Base-by-base conservation (phyloP, 2,329 filamentous ascomycete genomes). In the Calonectria crousiana region DNA sequence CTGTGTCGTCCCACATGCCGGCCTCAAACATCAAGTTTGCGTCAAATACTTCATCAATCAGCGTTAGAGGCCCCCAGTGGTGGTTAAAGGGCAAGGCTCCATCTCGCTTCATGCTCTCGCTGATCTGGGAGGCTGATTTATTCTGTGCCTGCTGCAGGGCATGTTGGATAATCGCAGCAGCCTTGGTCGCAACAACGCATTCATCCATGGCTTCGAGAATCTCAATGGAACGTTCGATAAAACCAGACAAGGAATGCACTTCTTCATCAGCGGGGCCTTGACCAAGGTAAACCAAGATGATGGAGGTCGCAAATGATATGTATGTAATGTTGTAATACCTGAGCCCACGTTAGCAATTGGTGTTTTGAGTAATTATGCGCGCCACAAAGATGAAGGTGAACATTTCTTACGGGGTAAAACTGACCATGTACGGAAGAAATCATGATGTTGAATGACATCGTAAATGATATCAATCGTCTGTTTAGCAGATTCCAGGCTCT, bases 251-350 rank as follows among this genome's bases (percentile, higher is more conserved):
- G 18, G 34, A 38, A 10, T 74, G 67, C 8, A 73, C 67, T 30
- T 73, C 67, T 20, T 56, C 60, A 16, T 71, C 60, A 2, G 60
- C 18, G 3, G 71, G 67, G 6, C 67, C 67, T 41, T 73, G 71
- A 14, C 49, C 58, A 20, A 73, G 67, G 18, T 73, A 70, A 1
- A 73, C 67, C 9, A 73, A 18, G 9, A 73, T 67, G 16, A 73
- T 73, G 26, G 58, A 66, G 1, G 71, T 71, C 3, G 71, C 71
- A 51, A 73, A 73, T 2, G 67, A 70, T 3, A 71, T 71, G 67
- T 73, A 73, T 3, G 71, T 73, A 36, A 71, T 71, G 51, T 73
- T 73, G 71, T 73, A 73, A 16, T 71, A 73, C 71, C 71, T 73
- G 16, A 6, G 16, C 9, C 1, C 14, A 23, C 30, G 67, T 70